Evolutionary conservation across 1,284 basidiomycete species (phyloP), one percentile per base, ranked within the genome.

Genomic region (Cystobasidium pallidum): DNA sequence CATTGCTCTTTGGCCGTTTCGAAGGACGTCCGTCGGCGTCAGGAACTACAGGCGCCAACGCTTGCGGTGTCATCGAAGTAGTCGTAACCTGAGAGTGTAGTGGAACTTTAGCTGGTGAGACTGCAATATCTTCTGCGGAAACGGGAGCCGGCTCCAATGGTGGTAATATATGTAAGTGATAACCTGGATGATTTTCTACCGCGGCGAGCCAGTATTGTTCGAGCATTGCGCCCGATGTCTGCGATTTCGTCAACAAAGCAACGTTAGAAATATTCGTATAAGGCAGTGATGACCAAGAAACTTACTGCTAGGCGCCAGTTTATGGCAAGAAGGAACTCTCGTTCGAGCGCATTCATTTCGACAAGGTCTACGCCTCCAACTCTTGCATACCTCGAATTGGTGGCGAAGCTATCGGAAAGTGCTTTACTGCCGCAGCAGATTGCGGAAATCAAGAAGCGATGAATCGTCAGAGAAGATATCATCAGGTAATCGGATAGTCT

Each of bases 261-360:
- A 34, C 21, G 13, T 28, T 24, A 47, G 34, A 21, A 26, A 17
- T 2, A 2, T 11, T n/a, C 11, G 47, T 7, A 39, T 19, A 19
- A 32, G 28, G 36, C 36, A 39, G 13, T 39, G 7, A 2, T 10
- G 2, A 6, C 13, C 24, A 19, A 21, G 8, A 72, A 81, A 82
- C 92, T 86, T 81, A 95, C 93, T 84, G 88, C 91, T 77, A 97
- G 84, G 76, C 88, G 86, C 94, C 94, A 97, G 79, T 94, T 91
- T 66, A 94, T 92, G 79, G 89, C 88, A 73, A 85, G 85, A 49
- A 96, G 86, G 80, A 97, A 93, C 80, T 96, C 94, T 79, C 91
- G 85, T 83, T 97, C 94, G 74, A 97, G 87, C 76, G 91, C 84
- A 82, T 95, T 94, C 81, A 97, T 87, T 82, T 97, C 94, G 72